A percentile compares a stretch with the other conserved stretches of the same genome.
These are phyloP conservation scores for Cystobasidium slooffiae DNA, from an alignment of 1,284 basidiomycete species.

Conservation along the genomic window DNA sequence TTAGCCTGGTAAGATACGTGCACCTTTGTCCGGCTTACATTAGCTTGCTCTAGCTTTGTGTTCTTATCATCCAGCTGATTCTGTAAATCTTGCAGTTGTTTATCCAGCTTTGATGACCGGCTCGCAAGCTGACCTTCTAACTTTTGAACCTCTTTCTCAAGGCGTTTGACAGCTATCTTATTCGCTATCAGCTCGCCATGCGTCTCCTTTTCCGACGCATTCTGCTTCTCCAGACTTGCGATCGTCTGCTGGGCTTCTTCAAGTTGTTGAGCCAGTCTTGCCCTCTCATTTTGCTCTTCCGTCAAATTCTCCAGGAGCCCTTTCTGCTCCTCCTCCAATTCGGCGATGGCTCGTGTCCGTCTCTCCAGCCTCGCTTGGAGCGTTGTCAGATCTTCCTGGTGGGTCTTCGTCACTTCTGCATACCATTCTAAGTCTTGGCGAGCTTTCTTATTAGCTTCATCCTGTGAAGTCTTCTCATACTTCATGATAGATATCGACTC, in stretches of 20 bases:
- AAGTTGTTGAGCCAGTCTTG: neutral
- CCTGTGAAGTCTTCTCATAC: neutral
- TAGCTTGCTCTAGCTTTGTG: neutral
- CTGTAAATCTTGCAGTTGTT: neutral
- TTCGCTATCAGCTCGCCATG: neutral
- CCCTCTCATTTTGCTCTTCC: neutral
- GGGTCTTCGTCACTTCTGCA: neutral
- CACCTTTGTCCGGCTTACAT: neutral
- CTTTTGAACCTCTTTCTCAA: conserved; percentile 4
- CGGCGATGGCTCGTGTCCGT: neutral
- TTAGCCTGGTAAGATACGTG: neutral
- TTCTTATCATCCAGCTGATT: neutral
- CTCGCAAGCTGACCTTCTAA: conserved; percentile 3
- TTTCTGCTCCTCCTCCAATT: conserved; percentile 11
- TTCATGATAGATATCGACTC: neutral
- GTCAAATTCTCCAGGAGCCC: neutral
- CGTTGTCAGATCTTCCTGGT: conserved; percentile 2
- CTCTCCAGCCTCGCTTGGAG: conserved; percentile 2
- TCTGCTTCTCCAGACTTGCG: neutral
- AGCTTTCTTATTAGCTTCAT: neutral
- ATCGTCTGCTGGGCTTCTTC: conserved; percentile 8
- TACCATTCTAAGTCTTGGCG: conserved; percentile 11
- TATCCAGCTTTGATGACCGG: neutral
- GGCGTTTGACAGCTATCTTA: neutral
- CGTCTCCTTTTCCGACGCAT: neutral